Conservation (phyloP, 2,329 filamentous ascomycete species). For the Aspergillus glaucus region DNA sequence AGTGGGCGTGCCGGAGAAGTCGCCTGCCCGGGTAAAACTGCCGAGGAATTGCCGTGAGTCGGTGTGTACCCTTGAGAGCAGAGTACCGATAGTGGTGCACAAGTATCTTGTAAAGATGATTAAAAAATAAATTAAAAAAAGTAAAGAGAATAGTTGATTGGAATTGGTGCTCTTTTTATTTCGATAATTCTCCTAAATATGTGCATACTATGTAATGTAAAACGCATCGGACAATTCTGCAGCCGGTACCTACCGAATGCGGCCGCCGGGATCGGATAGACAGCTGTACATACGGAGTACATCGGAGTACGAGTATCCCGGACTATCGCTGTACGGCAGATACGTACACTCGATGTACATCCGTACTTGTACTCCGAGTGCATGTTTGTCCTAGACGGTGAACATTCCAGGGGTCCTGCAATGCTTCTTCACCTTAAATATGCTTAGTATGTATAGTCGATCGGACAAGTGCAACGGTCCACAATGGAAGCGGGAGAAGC, state of each 20-base stretch:
- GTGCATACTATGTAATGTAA: background rate
- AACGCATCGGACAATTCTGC: background rate
- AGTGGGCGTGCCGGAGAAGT: background rate
- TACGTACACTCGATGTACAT: background rate
- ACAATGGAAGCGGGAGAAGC: slow-evolving; percentile 36
- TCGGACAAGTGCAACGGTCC: slow-evolving; percentile 18
- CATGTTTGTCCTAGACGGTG: background rate
- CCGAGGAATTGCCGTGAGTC: too few species aligned
- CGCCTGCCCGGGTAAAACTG: too few species aligned
- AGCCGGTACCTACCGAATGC: background rate
- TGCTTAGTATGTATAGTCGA: background rate
- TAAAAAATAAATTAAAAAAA: too few species aligned
- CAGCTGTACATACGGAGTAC: too few species aligned
- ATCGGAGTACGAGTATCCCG: too few species aligned
- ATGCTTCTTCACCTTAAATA: background rate
- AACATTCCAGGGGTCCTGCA: background rate
- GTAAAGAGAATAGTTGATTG: too few species aligned
- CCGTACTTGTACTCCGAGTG: background rate
- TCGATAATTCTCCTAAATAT: too few species aligned
- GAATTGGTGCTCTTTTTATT: too few species aligned
- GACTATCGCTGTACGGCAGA: too few species aligned
- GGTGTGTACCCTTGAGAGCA: too few species aligned
- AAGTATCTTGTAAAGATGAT: too few species aligned
- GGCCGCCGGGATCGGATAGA: background rate
- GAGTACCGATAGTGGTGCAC: too few species aligned